phyloP scores from a whole-genome alignment of 225 moss, liverwort and hornwort species.

The Climacium dendroides region DNA sequence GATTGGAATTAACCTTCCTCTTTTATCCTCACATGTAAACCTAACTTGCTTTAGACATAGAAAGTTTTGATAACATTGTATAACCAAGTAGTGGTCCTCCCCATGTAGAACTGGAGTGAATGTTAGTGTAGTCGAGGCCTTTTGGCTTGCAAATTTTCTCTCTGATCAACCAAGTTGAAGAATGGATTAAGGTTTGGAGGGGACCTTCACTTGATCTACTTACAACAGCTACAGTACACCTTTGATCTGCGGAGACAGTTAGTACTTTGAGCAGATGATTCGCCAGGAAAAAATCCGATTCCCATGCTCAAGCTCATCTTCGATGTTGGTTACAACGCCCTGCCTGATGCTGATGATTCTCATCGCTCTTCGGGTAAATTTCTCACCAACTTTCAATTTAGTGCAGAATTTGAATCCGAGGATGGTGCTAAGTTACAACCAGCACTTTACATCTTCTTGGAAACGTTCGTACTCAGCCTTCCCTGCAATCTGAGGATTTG shows the following conservation, averaged over 20 bases:
- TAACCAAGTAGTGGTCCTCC: no score
- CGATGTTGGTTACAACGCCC: background rate
- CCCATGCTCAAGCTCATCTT: background rate
- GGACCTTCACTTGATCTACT: background rate
- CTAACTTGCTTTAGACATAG: background rate
- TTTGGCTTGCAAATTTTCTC: background rate
- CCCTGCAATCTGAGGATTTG: background rate
- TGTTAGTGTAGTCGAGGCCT: background rate
- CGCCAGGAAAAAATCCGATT: background rate
- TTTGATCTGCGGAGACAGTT: background rate
- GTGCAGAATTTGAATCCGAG: background rate
- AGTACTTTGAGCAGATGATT: background rate
- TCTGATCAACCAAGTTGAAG: background rate
- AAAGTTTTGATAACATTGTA: background rate
- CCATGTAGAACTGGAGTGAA: background rate
- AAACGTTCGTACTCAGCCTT: background rate
- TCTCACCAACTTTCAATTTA: background rate
- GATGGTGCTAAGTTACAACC: background rate
- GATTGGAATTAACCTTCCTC: rapidly evolving
- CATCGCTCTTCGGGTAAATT: background rate
- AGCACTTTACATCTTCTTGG: background rate
- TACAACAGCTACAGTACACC: background rate
- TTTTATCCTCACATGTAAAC: no score
- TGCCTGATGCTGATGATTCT: background rate
- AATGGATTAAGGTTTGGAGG: background rate